Evolutionary conservation across 2,329 filamentous ascomycete genomes (phyloP).

Genomic region (Cryphonectria parasitica): DNA sequence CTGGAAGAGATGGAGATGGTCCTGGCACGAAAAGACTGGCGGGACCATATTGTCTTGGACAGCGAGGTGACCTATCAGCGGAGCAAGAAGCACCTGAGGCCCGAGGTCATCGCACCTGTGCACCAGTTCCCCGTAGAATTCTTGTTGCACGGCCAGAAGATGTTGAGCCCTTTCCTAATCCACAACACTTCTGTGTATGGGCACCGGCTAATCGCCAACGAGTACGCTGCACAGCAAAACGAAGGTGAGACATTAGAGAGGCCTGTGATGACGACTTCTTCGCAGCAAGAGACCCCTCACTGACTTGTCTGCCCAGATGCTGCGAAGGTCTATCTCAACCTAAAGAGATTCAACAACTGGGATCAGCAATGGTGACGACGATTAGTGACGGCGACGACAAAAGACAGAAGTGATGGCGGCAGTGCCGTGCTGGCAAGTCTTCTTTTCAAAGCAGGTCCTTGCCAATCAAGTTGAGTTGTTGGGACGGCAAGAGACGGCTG

Average conservation of each 20-base stretch:
- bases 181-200: constrained; percentile 23
- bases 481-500: not conserved
- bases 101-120: constrained; percentile 19
- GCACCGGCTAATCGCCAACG: constrained; percentile 23
- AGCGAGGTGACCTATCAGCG: constrained; percentile 21
- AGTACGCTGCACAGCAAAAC: constrained; percentile 10
- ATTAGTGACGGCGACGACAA: not conserved
- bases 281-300: not conserved
- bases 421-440: not conserved
- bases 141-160: constrained; percentile 18
- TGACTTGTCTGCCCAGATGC: constrained; percentile 6
- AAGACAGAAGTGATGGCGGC: not conserved
- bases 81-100: constrained; percentile 12
- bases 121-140: constrained; percentile 14
- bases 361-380: constrained; percentile 19
- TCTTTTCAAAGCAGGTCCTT: not conserved
- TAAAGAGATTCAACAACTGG: constrained; percentile 25
- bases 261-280: not conserved
- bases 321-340: constrained; percentile 17
- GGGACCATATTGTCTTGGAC: constrained; percentile 20
- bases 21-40: constrained; percentile 8
- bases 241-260: constrained; percentile 4
- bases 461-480: not conserved
- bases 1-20: constrained; percentile 19
- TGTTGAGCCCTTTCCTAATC: constrained; percentile 15